Evolutionary conservation across 345 rosid species (phyloP).

Genomic region (Acer negundo): DNA sequence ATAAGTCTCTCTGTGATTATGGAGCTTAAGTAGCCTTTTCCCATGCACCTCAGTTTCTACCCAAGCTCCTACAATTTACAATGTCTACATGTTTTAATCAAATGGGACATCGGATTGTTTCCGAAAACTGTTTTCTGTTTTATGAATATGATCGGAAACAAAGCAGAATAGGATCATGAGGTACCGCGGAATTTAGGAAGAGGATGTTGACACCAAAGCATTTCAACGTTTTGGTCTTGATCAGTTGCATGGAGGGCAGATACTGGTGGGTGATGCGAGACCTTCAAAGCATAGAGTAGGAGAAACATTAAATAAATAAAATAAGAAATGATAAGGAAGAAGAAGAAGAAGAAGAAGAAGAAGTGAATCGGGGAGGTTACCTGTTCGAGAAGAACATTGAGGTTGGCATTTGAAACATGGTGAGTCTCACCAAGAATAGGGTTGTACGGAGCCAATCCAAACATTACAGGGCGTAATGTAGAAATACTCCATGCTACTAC

Average conservation of each 20-base stretch:
- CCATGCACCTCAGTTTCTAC: constrained; percentile 73
- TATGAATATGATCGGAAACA: too few species aligned
- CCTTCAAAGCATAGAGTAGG: constrained; percentile 33
- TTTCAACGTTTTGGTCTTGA: constrained; percentile 57
- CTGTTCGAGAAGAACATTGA: constrained; percentile 80
- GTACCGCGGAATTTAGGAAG: constrained; percentile 71
- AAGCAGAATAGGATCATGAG: background rate
- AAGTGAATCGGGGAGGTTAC: constrained; percentile 17
- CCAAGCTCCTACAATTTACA: constrained; percentile 46
- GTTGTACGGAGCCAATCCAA: constrained; percentile 82
- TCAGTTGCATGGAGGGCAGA: constrained; percentile 84
- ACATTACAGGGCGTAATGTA: constrained; percentile 49
- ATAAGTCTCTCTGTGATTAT: constrained; percentile 59
- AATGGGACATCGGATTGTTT: background rate
- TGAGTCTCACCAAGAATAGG: constrained; percentile 93
- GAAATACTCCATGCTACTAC: constrained; percentile 79
- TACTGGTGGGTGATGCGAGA: constrained; percentile 90
- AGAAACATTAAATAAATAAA: too few species aligned
- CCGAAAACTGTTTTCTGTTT: background rate
- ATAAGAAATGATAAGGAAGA: too few species aligned
- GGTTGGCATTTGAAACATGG: constrained; percentile 63
- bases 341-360: background rate
- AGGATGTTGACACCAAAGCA: constrained; percentile 65
- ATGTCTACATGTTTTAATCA: background rate
- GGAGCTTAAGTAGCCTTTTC: constrained; percentile 61